These are phyloP conservation scores for Brassica cretica DNA, from an alignment of 345 rosid species.

Conservation along the genomic window DNA sequence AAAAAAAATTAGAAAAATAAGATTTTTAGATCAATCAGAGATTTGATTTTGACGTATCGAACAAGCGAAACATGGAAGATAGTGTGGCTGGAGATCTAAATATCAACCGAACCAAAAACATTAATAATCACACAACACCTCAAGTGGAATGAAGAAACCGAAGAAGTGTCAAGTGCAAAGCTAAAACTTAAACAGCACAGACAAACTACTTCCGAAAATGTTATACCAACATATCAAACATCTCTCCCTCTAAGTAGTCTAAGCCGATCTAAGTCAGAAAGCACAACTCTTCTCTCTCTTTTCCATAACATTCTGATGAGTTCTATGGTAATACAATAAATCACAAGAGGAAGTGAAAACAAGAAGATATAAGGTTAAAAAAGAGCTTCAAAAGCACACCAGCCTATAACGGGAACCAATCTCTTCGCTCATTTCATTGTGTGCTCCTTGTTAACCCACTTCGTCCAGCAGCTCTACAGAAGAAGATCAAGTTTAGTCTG, in stretches of 20 bases:
- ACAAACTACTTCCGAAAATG: constrained; percentile 35
- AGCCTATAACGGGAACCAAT: constrained; percentile 16
- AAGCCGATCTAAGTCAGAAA: constrained; percentile 39
- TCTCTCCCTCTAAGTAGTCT: constrained; percentile 33
- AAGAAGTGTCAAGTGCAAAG: constrained; percentile 17
- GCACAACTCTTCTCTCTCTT: constrained; percentile 30
- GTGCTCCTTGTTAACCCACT: constrained; percentile 84
- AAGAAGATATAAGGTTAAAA: constrained; percentile 30
- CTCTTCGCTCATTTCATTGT: constrained; percentile 28
- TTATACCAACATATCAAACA: constrained; percentile 35
- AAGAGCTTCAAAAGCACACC: constrained; percentile 24
- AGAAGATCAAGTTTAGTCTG: background rate
- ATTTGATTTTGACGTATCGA: background rate
- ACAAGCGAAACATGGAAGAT: background rate
- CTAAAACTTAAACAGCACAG: constrained; percentile 32
- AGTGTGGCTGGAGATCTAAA: background rate
- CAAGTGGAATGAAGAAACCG: constrained; percentile 18
- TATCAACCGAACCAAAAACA: constrained; percentile 3
- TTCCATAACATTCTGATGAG: constrained; percentile 18
- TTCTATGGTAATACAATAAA: constrained; percentile 29
- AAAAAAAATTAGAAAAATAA: background rate
- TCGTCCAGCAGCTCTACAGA: constrained; percentile 45
- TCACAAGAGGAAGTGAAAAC: constrained; percentile 30
- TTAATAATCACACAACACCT: constrained; percentile 33
- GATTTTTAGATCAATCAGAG: background rate